Evolutionary conservation across 2,329 filamentous ascomycete species (phyloP).

Genomic region (Cercospora brassicicola): DNA sequence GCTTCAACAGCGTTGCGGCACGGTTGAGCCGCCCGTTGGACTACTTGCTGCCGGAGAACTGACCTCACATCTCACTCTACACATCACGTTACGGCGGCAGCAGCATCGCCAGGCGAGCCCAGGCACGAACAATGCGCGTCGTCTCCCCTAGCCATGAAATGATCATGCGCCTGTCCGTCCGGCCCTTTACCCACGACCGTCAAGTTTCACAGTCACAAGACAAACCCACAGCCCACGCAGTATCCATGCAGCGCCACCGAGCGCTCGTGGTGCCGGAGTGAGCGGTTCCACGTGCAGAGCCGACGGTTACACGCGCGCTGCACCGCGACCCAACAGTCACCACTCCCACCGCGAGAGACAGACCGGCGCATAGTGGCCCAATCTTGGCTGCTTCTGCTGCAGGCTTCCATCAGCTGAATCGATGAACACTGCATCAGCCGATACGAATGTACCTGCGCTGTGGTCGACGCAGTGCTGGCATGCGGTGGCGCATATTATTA

Average conservation of each 20-base stretch:
- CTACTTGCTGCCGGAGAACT: neutral
- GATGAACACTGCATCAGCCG: conserved; percentile 12
- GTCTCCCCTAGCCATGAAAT: neutral
- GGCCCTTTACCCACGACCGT: conserved; percentile 11
- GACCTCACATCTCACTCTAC: neutral
- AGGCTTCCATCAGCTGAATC: conserved; percentile 14
- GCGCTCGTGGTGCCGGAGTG: conserved; percentile 14
- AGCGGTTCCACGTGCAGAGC: conserved; percentile 24
- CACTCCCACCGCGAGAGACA: conserved; percentile 7
- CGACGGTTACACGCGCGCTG: conserved; percentile 18
- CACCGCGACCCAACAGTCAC: conserved; percentile 16
- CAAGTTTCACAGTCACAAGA: conserved; percentile 3
- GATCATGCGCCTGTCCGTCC: conserved; percentile 10
- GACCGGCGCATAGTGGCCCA: conserved; percentile 18
- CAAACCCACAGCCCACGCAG: conserved; percentile 9
- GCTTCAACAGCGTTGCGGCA: conserved; percentile 7
- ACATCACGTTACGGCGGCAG: conserved; percentile 1
- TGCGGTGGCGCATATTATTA: neutral
- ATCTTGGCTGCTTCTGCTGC: conserved; percentile 15
- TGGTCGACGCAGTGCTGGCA: conserved; percentile 9
- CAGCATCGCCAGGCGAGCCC: neutral
- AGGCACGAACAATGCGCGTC: neutral
- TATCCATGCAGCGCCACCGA: conserved; percentile 15
- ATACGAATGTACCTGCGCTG: conserved; percentile 26
- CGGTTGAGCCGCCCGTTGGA: conserved; percentile 3